phyloP scores from a whole-genome alignment of 2,329 filamentous ascomycete species.

The Epichloe hybrida region DNA sequence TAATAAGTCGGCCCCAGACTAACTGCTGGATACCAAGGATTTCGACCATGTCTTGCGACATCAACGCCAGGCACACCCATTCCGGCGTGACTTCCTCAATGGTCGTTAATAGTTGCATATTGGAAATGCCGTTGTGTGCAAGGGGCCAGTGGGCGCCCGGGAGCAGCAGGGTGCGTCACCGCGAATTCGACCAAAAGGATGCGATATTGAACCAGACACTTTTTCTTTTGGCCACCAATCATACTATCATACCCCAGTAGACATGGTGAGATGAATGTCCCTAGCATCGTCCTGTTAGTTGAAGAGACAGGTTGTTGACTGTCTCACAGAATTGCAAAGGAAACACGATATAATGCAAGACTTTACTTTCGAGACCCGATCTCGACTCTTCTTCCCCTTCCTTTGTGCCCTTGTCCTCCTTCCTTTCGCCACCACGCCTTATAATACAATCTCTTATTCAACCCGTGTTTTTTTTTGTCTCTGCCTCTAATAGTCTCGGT shows the following conservation, averaged over 20 bases:
- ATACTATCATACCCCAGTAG: not conserved
- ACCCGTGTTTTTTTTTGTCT: no score
- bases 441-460: not conserved
- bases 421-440: not conserved
- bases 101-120: not conserved
- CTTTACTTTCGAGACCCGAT: not conserved
- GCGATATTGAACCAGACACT: no score
- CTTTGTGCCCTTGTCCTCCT: not conserved
- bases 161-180: not conserved
- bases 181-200: not conserved
- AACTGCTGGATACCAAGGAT: not conserved
- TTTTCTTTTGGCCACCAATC: not conserved
- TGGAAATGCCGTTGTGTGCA: not conserved
- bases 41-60: not conserved
- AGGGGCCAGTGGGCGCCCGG: not conserved
- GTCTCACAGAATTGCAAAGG: not conserved
- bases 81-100: not conserved
- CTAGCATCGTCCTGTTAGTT: not conserved
- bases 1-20: no score
- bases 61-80: not conserved
- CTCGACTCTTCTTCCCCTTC: not conserved
- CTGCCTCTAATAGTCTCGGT: no score
- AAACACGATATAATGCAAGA: not conserved
- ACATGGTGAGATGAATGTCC: not conserved
- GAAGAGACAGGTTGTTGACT: not conserved